Conservation (phyloP, 2,329 filamentous ascomycete genomes). For the Thyridium curvatum region DNA sequence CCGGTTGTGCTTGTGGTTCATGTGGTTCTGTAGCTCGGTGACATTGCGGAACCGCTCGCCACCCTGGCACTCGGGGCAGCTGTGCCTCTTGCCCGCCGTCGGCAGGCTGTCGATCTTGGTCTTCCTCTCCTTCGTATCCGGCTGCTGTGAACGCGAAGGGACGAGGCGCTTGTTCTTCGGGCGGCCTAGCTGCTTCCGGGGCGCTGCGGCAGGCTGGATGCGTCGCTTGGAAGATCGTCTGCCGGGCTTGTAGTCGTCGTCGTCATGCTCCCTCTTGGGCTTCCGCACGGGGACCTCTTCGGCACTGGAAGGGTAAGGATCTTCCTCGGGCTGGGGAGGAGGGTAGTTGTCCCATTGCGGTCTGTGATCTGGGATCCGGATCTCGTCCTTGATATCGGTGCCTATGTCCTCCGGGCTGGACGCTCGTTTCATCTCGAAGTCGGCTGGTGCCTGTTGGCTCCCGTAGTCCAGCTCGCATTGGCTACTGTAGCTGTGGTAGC, state of each 20-base stretch:
- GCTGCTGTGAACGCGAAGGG: too few relatives aligned
- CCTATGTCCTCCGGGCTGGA: conserved; percentile 18
- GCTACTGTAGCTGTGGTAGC: conserved; percentile 25
- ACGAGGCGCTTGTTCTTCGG: too few relatives aligned
- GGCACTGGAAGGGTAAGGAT: too few relatives aligned
- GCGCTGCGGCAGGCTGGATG: too few relatives aligned
- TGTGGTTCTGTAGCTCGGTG: conserved; percentile 37
- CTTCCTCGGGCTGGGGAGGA: not conserved
- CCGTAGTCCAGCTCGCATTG: conserved; percentile 12
- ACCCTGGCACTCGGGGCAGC: conserved; percentile 27
- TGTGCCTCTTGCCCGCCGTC: not conserved
- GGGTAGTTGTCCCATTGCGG: not conserved
- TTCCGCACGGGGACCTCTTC: not conserved
- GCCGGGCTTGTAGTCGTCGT: not conserved
- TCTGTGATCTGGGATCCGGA: conserved; percentile 4
- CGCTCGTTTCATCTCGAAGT: conserved; percentile 8
- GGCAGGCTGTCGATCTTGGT: not conserved
- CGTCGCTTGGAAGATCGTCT: not conserved
- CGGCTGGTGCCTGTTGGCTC: conserved; percentile 8
- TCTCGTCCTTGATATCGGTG: conserved; percentile 10
- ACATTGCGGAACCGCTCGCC: conserved; percentile 35
- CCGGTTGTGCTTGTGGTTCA: conserved; percentile 45
- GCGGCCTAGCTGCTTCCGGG: too few relatives aligned
- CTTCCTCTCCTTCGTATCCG: not conserved
- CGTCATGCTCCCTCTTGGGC: not conserved